Evolutionary conservation across 1,284 basidiomycete genomes (phyloP), one percentile per base, ranked within the genome.

Genomic region (Pterulicium gracile): DNA sequence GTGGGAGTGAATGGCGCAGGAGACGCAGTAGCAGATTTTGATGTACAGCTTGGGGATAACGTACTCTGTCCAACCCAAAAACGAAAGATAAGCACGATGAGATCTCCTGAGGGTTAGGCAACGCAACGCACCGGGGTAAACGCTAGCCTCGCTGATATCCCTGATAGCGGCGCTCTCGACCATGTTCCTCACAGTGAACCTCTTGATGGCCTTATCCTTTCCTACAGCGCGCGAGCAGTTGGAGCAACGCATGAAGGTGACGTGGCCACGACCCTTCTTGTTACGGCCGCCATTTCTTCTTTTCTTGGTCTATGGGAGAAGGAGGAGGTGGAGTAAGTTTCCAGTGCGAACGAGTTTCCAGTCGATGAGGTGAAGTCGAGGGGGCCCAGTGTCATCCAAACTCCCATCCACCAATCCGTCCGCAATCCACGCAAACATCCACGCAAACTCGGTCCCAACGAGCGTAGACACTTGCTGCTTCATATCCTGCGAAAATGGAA

Each of bases 131-230:
- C 91, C 91, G 53, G 74, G 68, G 75, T 98, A 98, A 56, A 98
- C 88, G 56, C 84, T 89, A 45, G 95, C 94, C 61, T 98, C 96
- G 64, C 85, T 90, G 65, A 99, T 86, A 75, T 99, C 95, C 60
- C 95, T 80, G 58, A 98, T 88, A 53, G 95, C 95, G 49, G 95
- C 95, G 61, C 90, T 88, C 79, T 98, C 94, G 52, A 98, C 93
- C 88, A 98, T 98, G 83, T 98, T 98, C 70, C 94, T 86, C 62
- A 98, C 94, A 47, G 94, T 97, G 82, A 97, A 97, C 52, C 95
- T 79, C 79, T 98, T 98, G 86, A 99, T 98, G 56, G 96, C 95
- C 83, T 97, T 99, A 79, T 98, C 96, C 80, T 94, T 95, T 55
- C 73, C 81, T 47, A 93, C 89, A 61, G 81, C 88, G 54, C 92